Evolutionary conservation across 1,139 yeast species (phyloP).

Genomic region (Ashbya aceris): DNA sequence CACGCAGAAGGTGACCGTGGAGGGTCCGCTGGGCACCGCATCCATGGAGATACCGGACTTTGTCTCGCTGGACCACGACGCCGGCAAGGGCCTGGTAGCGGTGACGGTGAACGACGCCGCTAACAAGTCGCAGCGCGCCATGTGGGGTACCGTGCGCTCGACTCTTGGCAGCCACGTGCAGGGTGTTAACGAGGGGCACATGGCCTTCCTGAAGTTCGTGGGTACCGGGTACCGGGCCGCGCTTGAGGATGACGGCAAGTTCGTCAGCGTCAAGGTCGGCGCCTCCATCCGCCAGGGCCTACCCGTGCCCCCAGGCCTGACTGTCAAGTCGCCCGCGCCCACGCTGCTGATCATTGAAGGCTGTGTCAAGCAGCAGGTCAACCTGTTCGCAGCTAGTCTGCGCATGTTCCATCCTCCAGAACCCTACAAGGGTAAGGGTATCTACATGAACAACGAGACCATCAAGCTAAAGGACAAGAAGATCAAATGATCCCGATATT

Average conservation of each 20-base stretch:
- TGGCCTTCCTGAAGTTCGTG: constrained; percentile 77
- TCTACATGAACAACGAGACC: constrained; percentile 85
- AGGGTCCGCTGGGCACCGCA: constrained; percentile 74
- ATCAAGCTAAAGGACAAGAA: constrained; percentile 85
- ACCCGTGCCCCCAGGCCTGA: constrained; percentile 64
- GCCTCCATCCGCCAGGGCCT: constrained; percentile 64
- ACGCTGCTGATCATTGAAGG: constrained; percentile 84
- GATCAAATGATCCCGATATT: constrained; percentile 47
- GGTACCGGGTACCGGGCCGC: constrained; percentile 96
- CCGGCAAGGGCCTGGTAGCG: constrained; percentile 34
- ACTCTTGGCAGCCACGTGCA: constrained; percentile 64
- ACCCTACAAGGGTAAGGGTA: constrained; percentile 97
- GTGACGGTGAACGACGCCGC: constrained; percentile 51
- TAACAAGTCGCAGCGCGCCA: constrained; percentile 63
- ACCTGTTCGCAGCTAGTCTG: constrained; percentile 78
- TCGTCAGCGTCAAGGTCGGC: constrained; percentile 73
- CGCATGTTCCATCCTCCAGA: constrained; percentile 91
- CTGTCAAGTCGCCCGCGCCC: constrained; percentile 75
- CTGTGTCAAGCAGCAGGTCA: constrained; percentile 76
- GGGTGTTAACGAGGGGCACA: constrained; percentile 91
- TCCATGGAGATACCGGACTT: constrained; percentile 65
- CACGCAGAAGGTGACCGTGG: constrained; percentile 53
- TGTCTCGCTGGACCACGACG: constrained; percentile 35
- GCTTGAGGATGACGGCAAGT: constrained; percentile 45
- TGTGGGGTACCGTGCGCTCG: constrained; percentile 95